Conservation (phyloP, 306 rosid species). For the Cicer chorassanicum region DNA sequence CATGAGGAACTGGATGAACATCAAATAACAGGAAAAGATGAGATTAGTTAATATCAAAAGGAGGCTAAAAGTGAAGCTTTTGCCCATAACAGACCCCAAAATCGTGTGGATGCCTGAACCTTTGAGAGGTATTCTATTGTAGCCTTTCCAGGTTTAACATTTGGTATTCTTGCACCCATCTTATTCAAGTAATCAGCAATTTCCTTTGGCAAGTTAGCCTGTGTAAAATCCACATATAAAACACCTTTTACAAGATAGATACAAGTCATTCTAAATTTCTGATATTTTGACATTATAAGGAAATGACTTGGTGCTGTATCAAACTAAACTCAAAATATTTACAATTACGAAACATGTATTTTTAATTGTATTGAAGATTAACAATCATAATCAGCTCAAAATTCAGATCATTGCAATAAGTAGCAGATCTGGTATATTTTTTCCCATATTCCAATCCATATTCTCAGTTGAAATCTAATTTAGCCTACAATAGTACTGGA, state of each 20-base stretch:
- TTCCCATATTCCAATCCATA: conserved; percentile 23
- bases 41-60: conserved; percentile 20
- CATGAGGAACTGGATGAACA: conserved; percentile 35
- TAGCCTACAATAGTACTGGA: conserved; percentile 30
- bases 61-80: conserved; percentile 35
- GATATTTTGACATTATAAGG: conserved; percentile 11
- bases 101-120: conserved; percentile 98
- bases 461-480: conserved; percentile 30
- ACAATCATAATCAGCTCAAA: conserved; percentile 25
- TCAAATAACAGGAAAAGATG: conserved; percentile 24
- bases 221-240: conserved; percentile 45
- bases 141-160: conserved; percentile 94
- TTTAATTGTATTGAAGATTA: conserved; percentile 16
- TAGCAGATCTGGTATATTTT: conserved; percentile 22
- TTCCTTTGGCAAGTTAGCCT: conserved; percentile 99
- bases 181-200: conserved; percentile 95
- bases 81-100: conserved; percentile 77
- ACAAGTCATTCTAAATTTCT: conserved; percentile 7
- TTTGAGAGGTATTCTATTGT: conserved; percentile 89
- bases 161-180: conserved; percentile 99
- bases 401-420: conserved; percentile 24
- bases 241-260: conserved; percentile 27
- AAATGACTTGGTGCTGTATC: conserved; percentile 6
- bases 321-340: conserved; percentile 21
- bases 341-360: conserved; percentile 7